Evolutionary conservation across 805 yeast genomes (phyloP).

Genomic region (Suhomyces pyralidae): DNA sequence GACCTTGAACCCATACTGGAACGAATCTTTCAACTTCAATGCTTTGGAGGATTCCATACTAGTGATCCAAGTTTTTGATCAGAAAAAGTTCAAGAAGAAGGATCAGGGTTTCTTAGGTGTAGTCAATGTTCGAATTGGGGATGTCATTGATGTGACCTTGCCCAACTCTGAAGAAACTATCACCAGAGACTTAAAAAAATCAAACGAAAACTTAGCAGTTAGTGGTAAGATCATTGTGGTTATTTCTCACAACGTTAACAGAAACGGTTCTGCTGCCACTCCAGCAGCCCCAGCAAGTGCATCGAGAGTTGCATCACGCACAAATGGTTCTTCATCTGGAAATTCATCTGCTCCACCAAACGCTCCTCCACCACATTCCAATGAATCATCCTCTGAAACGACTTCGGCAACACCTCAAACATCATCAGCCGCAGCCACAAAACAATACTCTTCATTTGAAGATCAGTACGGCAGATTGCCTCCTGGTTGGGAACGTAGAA

Average conservation of each 20-base stretch:
- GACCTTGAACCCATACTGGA: slow-evolving; percentile 97
- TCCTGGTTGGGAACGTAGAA: slow-evolving; percentile 98
- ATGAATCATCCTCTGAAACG: slow-evolving; percentile 12
- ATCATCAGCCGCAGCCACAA: slow-evolving; percentile 24
- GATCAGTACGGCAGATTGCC: slow-evolving; percentile 96
- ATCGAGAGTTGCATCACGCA: slow-evolving; percentile 11
- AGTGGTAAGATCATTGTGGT: slow-evolving; percentile 86
- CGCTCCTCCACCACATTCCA: slow-evolving; percentile 8
- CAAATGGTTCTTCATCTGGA: slow-evolving; percentile 7
- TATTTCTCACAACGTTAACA: slow-evolving; percentile 46
- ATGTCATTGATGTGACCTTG: slow-evolving; percentile 68
- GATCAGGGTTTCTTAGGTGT: slow-evolving; percentile 98
- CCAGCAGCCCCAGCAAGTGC: slow-evolving; percentile 15
- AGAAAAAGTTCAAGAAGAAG: slow-evolving; percentile 94
- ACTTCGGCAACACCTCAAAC: slow-evolving; percentile 12
- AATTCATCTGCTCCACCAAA: slow-evolving; percentile 11
- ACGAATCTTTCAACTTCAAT: slow-evolving; percentile 79
- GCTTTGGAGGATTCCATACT: slow-evolving; percentile 79
- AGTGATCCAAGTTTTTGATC: slow-evolving; percentile 94
- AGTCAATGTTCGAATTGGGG: slow-evolving; percentile 85
- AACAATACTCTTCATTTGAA: slow-evolving; percentile 90
- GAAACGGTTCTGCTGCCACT: slow-evolving; percentile 15
- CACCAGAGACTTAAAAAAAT: slow-evolving; percentile 86
- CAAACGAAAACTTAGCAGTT: slow-evolving; percentile 90
- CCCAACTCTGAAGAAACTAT: slow-evolving; percentile 70